Evolutionary conservation across 2,329 filamentous ascomycete species (phyloP), one percentile per base, ranked within the genome.

Genomic region (Bipolaris gigantea): DNA sequence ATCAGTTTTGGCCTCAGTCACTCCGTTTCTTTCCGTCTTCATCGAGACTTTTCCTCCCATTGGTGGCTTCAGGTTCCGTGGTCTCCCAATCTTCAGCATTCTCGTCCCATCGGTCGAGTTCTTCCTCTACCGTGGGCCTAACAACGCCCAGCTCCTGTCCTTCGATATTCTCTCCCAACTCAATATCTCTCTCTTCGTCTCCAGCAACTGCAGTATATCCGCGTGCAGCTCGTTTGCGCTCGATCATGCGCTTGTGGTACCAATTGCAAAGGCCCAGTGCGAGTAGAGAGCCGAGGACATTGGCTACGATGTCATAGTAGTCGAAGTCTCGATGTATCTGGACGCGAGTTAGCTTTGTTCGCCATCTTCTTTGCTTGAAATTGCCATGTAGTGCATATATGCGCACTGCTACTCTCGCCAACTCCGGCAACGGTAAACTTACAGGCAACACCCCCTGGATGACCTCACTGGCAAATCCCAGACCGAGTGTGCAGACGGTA

Each of bases 221-320:
- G 69, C 89, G 89, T 50, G 85, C 85, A 67, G 85, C 80, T 56
- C 92, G 83, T 72, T 89, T 90, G 58, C 94, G 83, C 75, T 97
- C 93, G 35, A 97, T 79, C 92, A 97, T 97, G 55, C 94, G 88
- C 70, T 89, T 89, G 76, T 99, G 94, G 73, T 99, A 99, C 89
- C 90, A 93, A 53, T 86, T 87, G 72, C 90, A 95, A 18, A 96
- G 73, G 0, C 81, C 87, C 18, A 97, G 72, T 0, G 85, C 92
- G 0, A 81, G 78, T 13, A 89, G 75, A 60, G 89, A 93, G 38
- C 94, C 94, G 36, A 90, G 77, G 0, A 96, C 76, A 73, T 99
- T 99, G 69, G 92, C 92, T 48, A 91, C 80, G 57, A 99, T 90
- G 72, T 97, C 91, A 69, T 88, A 90, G 44, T 88, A 77, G 69